Percentiles rank a stretch among this genome's conserved stretches.
Conservation (phyloP, 2,329 filamentous ascomycete species). For the Botrytis tulipae region DNA sequence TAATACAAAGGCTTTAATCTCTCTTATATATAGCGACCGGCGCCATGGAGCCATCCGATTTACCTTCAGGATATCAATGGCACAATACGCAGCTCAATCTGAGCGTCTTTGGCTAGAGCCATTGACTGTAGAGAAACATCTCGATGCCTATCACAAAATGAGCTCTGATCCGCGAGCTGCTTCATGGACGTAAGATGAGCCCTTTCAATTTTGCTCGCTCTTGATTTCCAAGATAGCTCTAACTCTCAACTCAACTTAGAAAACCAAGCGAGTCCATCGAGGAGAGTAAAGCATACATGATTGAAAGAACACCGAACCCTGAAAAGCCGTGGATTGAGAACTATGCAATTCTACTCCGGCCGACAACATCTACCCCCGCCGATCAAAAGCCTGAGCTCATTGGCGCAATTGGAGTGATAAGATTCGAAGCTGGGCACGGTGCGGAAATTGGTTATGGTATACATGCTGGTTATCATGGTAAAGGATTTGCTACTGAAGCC, state of each 20-base stretch:
- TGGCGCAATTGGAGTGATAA: constrained; percentile 24
- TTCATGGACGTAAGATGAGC: constrained; percentile 25
- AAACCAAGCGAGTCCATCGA: constrained; percentile 6
- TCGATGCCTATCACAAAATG: constrained; percentile 27
- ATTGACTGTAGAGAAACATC: constrained; percentile 27
- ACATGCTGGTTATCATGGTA: constrained; percentile 23
- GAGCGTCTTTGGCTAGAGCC: constrained; percentile 29
- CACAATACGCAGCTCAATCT: constrained; percentile 27
- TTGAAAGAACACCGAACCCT: constrained; percentile 8
- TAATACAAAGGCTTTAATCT: neutral
- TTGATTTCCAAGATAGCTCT: neutral
- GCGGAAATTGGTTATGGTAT: constrained; percentile 29
- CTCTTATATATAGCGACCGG: neutral
- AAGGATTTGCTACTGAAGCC: constrained; percentile 29
- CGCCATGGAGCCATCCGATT: neutral
- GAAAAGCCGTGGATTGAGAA: constrained; percentile 27
- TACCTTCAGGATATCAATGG: constrained; percentile 3
- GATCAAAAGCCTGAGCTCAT: constrained; percentile 23
- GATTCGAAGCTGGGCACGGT: constrained; percentile 23
- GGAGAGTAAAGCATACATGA: constrained; percentile 21
- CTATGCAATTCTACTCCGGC: constrained; percentile 30
- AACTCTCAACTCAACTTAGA: neutral
- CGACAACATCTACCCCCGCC: neutral
- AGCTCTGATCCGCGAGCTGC: constrained; percentile 18
- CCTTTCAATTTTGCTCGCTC: no score